These are phyloP conservation scores for Phytophthora lateralis DNA, from an alignment of 352 stramenopile species.

Conservation along the genomic window DNA sequence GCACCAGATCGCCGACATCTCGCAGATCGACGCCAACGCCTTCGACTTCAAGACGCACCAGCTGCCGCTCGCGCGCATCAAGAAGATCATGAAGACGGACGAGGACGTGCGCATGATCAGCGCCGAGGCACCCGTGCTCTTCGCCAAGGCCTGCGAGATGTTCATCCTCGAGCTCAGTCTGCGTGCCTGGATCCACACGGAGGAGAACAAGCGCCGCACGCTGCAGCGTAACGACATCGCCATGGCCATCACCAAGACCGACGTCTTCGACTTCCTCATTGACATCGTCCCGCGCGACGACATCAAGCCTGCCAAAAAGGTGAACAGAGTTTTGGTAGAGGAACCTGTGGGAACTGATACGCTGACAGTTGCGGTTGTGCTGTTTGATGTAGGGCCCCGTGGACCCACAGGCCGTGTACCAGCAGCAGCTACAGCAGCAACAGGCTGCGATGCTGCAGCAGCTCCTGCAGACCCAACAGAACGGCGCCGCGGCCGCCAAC, in stretches of 20 bases:
- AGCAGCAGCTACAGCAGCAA: constrained; percentile 89
- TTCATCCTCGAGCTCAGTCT: constrained; percentile 93
- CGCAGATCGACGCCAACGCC: constrained; percentile 81
- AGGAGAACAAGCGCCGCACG: constrained; percentile 93
- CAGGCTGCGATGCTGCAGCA: constrained; percentile 89
- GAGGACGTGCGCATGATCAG: constrained; percentile 95
- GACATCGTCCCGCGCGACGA: constrained; percentile 91
- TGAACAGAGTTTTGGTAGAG: constrained; percentile 13
- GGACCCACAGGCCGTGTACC: constrained; percentile 82
- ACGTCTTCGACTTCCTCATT: constrained; percentile 94
- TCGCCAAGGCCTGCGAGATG: constrained; percentile 95
- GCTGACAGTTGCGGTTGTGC: not conserved
- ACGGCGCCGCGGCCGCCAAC: constrained; percentile 46
- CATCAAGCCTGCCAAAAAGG: constrained; percentile 89
- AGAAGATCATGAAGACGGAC: constrained; percentile 97
- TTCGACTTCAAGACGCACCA: constrained; percentile 92
- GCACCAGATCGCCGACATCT: constrained; percentile 89
- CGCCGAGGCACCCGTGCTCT: constrained; percentile 91
- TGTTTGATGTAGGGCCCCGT: constrained; percentile 46
- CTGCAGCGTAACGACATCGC: constrained; percentile 92
- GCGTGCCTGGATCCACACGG: constrained; percentile 90
- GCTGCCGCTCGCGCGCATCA: constrained; percentile 92
- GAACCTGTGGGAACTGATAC: not conserved
- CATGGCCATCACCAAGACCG: constrained; percentile 90
- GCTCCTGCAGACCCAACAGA: constrained; percentile 86